Conservation (phyloP, 2,329 filamentous ascomycete species). For the Zymoseptoria passerinii region DNA sequence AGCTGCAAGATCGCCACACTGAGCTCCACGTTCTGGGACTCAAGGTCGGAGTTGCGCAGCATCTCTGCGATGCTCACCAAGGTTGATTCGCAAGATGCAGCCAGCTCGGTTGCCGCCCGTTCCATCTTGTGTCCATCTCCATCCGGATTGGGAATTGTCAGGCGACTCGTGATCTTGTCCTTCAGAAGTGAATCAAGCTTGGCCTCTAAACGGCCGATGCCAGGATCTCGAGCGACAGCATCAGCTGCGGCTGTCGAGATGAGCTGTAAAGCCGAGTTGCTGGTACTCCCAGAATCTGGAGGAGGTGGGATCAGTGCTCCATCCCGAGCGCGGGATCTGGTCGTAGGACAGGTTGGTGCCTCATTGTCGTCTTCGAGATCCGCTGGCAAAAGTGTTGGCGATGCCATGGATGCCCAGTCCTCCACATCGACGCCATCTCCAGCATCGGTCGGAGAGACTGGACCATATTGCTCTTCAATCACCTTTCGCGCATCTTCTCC, state of each 20-base stretch:
- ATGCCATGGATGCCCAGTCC: not conserved
- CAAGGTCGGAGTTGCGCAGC: conserved; percentile 3
- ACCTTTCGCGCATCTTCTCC: conserved; percentile 3
- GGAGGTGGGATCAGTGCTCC: conserved; percentile 2
- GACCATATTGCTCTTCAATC: conserved; percentile 7
- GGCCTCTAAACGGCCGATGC: conserved; percentile 9
- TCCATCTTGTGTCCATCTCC: not conserved
- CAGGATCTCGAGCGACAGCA: conserved; percentile 7
- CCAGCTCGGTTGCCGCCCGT: conserved; percentile 1
- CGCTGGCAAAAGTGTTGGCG: not conserved
- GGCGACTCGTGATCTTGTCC: not conserved
- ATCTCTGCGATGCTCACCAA: conserved; percentile 8
- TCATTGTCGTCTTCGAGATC: not conserved
- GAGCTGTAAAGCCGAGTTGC: conserved; percentile 2
- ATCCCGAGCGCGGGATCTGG: not conserved
- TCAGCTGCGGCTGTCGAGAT: conserved; percentile 6
- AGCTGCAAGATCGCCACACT: conserved; percentile 6
- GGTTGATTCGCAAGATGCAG: conserved; percentile 2
- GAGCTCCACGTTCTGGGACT: conserved; percentile 8
- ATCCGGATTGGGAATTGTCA: not conserved
- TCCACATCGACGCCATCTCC: conserved; percentile 2
- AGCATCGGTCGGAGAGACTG: conserved; percentile 4
- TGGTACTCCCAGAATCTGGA: not conserved
- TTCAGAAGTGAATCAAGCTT: conserved; percentile 9
- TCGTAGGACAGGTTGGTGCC: not conserved